phyloP scores from a whole-genome alignment of 345 rosid species.

The thale cress (Arabidopsis thaliana) region TAIR10.1 NC_003076.8:21088501-21089000 shows the following conservation, averaged over 20 bases:
- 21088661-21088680: neutral
- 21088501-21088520: neutral
- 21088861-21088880: conserved; percentile 26
- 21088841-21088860: conserved; percentile 1
- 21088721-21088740: conserved; percentile 27
- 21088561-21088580: conserved; percentile 32
- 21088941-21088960: conserved; percentile 23
- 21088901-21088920: conserved; percentile 12
- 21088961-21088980: conserved; percentile 23
- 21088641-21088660: too few relatives aligned
- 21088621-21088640: neutral
- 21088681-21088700: neutral
- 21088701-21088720: neutral
- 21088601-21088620: conserved; percentile 34
- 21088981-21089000: neutral
- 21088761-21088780: conserved; percentile 36
- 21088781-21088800: conserved; percentile 38
- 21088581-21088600: conserved; percentile 45
- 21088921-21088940: conserved; percentile 9
- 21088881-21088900: conserved; percentile 31
- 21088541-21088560: conserved; percentile 23
- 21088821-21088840: conserved; percentile 24
- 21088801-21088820: conserved; percentile 33
- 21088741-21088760: conserved; percentile 11
- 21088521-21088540: too few relatives aligned